phyloP scores from a whole-genome alignment of 1,139 yeast genomes.

The Eremothecium cymbalariae region DNA sequence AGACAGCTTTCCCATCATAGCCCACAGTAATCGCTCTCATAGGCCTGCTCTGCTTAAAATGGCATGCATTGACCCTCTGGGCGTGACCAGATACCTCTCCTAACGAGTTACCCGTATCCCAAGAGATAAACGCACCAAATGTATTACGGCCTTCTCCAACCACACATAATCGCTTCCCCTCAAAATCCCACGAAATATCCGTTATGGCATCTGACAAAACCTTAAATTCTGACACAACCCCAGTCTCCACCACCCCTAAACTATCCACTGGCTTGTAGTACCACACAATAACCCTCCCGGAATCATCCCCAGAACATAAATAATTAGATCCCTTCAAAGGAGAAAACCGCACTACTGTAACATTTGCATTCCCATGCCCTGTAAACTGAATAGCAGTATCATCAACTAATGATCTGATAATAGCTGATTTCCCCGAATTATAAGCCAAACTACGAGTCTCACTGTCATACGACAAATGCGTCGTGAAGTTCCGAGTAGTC shows the following conservation, averaged over 20 bases:
- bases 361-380: conserved; percentile 53
- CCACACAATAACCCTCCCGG: conserved; percentile 86
- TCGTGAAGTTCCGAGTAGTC: conserved; percentile 59
- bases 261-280: conserved; percentile 36
- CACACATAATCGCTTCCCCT: conserved; percentile 75
- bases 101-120: conserved; percentile 90
- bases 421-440: conserved; percentile 72
- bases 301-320: conserved; percentile 85
- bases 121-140: conserved; percentile 86
- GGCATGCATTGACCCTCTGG: conserved; percentile 74
- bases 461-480: conserved; percentile 67
- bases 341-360: conserved; percentile 78
- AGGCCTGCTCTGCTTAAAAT: conserved; percentile 82
- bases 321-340: conserved; percentile 70
- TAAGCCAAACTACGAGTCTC: conserved; percentile 65
- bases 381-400: conserved; percentile 48
- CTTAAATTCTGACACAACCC: conserved; percentile 72
- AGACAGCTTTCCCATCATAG: conserved; percentile 79
- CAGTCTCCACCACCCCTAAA: conserved; percentile 38
- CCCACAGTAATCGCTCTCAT: conserved; percentile 90
- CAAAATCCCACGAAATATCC: conserved; percentile 90
- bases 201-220: conserved; percentile 76
- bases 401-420: conserved; percentile 55
- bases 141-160: conserved; percentile 93
- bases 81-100: conserved; percentile 96